Evolutionary conservation across 371 early-diverging fungal genomes (phyloP).

Genomic region (Paraphysoderma sedebokerense): DNA sequence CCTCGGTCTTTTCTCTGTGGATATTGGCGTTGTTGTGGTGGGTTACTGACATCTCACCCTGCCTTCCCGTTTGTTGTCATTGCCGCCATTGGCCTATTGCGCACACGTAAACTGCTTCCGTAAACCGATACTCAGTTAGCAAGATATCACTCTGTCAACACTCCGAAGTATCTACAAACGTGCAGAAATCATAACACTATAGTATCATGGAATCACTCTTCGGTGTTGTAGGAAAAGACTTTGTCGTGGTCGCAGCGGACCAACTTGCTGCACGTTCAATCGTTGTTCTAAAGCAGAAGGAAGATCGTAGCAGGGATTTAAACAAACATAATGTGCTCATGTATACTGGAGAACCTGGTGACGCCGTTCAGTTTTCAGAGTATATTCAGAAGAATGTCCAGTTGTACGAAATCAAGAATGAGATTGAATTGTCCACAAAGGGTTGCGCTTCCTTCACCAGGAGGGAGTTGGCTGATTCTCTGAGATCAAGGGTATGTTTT

Average conservation of each 20-base stretch:
- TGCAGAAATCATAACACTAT: too few relatives aligned
- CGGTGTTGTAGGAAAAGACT: slow-evolving; percentile 90
- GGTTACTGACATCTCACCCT: too few relatives aligned
- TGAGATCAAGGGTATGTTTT: slow-evolving; percentile 61
- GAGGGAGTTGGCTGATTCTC: slow-evolving; percentile 65
- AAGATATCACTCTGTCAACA: neutral
- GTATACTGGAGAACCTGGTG: slow-evolving; percentile 86
- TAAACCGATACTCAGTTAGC: too few relatives aligned
- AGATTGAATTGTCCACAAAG: slow-evolving; percentile 55
- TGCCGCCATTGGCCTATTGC: too few relatives aligned
- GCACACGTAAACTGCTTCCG: too few relatives aligned
- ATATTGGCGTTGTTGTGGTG: too few relatives aligned
- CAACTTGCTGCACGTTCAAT: slow-evolving; percentile 63
- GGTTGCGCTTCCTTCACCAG: slow-evolving; percentile 74
- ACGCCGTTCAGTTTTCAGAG: slow-evolving; percentile 86
- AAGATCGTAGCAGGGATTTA: slow-evolving; percentile 73
- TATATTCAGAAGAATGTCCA: slow-evolving; percentile 83
- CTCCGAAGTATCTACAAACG: neutral
- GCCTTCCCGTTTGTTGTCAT: too few relatives aligned
- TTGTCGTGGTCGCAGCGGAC: slow-evolving; percentile 75
- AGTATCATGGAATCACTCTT: slow-evolving; percentile 69
- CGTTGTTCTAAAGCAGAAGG: slow-evolving; percentile 75
- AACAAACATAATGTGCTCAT: slow-evolving; percentile 65
- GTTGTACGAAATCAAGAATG: slow-evolving; percentile 72
- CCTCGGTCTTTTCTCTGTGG: too few relatives aligned